Conservation (phyloP, 306 rosid species). For the Cucumis sativus region DNA sequence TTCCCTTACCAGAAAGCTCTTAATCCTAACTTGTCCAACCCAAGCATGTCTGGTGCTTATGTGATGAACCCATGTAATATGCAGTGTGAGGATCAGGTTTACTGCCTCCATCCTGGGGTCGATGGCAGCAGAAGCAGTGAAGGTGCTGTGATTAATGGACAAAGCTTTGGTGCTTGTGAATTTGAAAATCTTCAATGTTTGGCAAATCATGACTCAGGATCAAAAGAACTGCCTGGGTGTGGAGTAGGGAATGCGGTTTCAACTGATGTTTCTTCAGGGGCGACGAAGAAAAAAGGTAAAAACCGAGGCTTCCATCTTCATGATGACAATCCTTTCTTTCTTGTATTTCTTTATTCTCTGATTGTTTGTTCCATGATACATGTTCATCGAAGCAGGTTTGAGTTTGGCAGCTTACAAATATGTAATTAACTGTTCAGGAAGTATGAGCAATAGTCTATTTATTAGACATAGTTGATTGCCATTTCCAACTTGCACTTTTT, state of each 20-base stretch:
- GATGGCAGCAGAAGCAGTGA: conserved; percentile 39
- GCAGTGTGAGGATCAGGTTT: conserved; percentile 65
- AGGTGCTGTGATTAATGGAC: conserved; percentile 24
- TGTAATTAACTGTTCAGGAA: background rate
- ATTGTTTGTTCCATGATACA: background rate
- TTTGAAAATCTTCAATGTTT: conserved; percentile 75
- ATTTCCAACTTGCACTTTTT: background rate
- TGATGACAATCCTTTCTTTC: background rate
- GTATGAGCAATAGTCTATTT: background rate
- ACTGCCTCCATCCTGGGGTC: conserved; percentile 48
- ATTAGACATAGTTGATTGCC: background rate
- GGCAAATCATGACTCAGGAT: conserved; percentile 36
- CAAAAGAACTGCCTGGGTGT: conserved; percentile 40
- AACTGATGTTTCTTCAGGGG: conserved; percentile 25
- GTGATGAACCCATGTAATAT: conserved; percentile 74
- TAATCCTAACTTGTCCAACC: conserved; percentile 20
- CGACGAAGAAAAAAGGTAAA: conserved; percentile 24
- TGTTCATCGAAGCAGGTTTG: background rate
- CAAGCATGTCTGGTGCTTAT: conserved; percentile 24
- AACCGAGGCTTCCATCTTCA: background rate
- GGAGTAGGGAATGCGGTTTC: conserved; percentile 29
- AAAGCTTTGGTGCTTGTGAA: conserved; percentile 55
- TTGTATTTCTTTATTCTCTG: background rate
- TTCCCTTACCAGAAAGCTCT: conserved; percentile 75
- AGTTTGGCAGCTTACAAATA: no score